phyloP scores from a whole-genome alignment of 441 rosid species.

The Hypseocharis bilobata region DNA sequence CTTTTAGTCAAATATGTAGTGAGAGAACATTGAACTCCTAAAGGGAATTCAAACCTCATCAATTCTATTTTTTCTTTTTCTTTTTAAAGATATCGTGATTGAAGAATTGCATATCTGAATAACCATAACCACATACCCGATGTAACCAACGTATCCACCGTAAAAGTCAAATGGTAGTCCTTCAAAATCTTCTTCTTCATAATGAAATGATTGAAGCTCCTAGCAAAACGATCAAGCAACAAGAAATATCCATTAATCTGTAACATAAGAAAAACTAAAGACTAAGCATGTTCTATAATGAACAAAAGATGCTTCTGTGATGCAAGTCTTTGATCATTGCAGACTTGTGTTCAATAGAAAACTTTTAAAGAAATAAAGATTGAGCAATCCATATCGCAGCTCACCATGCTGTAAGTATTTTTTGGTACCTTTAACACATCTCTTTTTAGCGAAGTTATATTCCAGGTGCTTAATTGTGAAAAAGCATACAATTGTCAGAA shows the following conservation, averaged over 20 bases:
- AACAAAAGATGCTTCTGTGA: not conserved
- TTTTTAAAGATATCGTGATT: too few species aligned
- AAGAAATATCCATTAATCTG: slow-evolving; percentile 8
- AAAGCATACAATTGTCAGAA: not conserved
- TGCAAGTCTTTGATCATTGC: not conserved
- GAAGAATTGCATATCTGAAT: too few species aligned
- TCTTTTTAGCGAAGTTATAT: not conserved
- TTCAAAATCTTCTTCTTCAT: slow-evolving; percentile 61
- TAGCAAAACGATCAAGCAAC: slow-evolving; percentile 27
- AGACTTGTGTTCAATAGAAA: not conserved
- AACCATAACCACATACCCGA: slow-evolving; percentile 59
- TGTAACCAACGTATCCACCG: slow-evolving; percentile 88
- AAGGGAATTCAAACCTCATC: slow-evolving; percentile 3
- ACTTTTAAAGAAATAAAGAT: not conserved
- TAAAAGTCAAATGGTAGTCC: slow-evolving; percentile 81
- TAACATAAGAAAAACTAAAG: not conserved
- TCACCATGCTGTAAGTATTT: not conserved
- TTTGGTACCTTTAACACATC: not conserved
- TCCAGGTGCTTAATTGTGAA: not conserved
- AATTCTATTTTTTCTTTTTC: not conserved
- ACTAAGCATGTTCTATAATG: not conserved
- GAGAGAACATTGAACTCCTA: not conserved
- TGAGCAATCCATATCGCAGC: not conserved
- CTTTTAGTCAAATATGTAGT: not conserved
- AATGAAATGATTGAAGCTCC: slow-evolving; percentile 67